phyloP scores from a whole-genome alignment of 1,139 yeast species.

The Starmera stellimalicola region DNA sequence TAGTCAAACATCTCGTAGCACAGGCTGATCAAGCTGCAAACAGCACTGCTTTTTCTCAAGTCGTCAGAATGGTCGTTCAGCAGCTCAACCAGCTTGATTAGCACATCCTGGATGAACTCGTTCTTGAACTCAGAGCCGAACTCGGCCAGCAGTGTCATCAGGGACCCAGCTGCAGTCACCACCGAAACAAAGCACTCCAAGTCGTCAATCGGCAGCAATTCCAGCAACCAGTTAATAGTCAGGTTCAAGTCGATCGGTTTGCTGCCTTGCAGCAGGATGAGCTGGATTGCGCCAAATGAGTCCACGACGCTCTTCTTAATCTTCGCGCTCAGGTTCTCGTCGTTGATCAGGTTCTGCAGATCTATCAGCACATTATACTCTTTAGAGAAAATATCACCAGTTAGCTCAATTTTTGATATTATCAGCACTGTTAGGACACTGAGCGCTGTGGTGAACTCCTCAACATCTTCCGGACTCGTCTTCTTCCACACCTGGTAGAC shows the following conservation, averaged over 20 bases:
- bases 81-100: conserved; percentile 25
- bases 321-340: neutral
- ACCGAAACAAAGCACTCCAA: conserved; percentile 1
- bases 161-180: conserved; percentile 34
- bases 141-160: conserved; percentile 34
- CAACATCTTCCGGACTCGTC: too few species aligned
- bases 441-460: neutral
- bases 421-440: neutral
- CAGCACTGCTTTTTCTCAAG: conserved; percentile 47
- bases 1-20: conserved; percentile 47
- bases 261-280: neutral
- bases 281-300: neutral
- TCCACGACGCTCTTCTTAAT: too few species aligned
- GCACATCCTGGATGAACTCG: conserved; percentile 30
- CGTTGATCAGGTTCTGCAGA: neutral
- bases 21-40: conserved; percentile 42
- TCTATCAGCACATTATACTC: neutral
- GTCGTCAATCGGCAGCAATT: neutral
- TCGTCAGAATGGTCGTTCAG: conserved; percentile 33
- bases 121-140: conserved; percentile 23
- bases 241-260: too few species aligned
- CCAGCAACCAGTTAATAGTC: neutral
- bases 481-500: too few species aligned
- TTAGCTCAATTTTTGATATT: neutral
- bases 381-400: neutral